These are phyloP conservation scores for Eugenia klotzschiana DNA, from an alignment of 441 rosid genomes.

Conservation along the genomic window DNA sequence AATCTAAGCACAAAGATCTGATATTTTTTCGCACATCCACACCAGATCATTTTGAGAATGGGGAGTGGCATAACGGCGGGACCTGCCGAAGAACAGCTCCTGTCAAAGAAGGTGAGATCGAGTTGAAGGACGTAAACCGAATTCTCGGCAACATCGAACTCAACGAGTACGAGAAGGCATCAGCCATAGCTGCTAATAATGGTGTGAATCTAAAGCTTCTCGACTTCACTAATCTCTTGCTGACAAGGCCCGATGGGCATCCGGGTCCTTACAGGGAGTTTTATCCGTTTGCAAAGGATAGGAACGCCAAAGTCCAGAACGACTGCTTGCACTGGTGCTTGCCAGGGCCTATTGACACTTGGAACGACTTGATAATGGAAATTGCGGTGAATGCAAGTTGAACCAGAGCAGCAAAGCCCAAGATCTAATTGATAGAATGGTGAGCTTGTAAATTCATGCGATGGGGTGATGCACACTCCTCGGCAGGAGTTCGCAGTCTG, in stretches of 20 bases:
- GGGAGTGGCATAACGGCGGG: constrained; percentile 91
- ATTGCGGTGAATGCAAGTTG: constrained; percentile 22
- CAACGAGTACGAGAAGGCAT: constrained; percentile 37
- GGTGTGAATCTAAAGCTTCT: constrained; percentile 50
- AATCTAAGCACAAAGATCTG: constrained; percentile 36
- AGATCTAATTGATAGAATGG: neutral
- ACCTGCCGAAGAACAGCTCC: constrained; percentile 47
- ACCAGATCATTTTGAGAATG: constrained; percentile 85
- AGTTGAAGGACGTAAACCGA: constrained; percentile 40
- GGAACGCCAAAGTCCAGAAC: constrained; percentile 57
- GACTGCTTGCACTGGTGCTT: constrained; percentile 97
- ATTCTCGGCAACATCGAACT: constrained; percentile 49
- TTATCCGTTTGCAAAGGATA: constrained; percentile 48
- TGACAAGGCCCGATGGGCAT: constrained; percentile 80
- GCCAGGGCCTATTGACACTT: constrained; percentile 80
- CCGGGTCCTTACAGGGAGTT: constrained; percentile 74
- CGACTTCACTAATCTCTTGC: constrained; percentile 54
- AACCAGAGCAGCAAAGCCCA: neutral
- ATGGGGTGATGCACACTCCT: neutral
- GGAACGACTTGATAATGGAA: constrained; percentile 84
- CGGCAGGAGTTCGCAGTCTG: neutral
- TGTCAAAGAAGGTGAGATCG: constrained; percentile 47
- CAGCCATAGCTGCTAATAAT: constrained; percentile 21
- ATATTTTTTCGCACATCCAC: constrained; percentile 67
- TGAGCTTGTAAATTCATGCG: neutral